Evolutionary conservation across 2,329 filamentous ascomycete genomes (phyloP), one percentile per base, ranked within the genome.

Genomic region (Aspergillus phoenicis): DNA sequence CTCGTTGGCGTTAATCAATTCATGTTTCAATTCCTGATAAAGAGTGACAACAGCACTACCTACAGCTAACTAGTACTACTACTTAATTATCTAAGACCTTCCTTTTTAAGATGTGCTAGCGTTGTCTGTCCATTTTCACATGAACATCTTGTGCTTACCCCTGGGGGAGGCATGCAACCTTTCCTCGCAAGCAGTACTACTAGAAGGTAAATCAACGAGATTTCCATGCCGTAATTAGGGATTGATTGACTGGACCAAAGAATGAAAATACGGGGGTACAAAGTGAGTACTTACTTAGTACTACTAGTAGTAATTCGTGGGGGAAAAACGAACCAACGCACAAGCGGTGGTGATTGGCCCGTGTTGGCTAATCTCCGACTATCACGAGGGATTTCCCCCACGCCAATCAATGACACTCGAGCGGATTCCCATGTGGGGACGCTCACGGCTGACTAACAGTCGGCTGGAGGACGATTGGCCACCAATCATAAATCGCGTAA

Each of bases 391-490:
- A 55, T 22, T 36, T n/a, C 8, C 8, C 15, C 28, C 47, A 45
- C 33, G 8, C 64, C 63, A 68, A 68, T 68, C 48, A 58, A 43
- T 33, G 26, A 17, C 17, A 28, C 5, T n/a, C 17, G 26, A 57
- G 61, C 63, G 66, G 66, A 66, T 64, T 59, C 66, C 33, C 17
- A 61, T 60, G 63, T 65, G 64, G 66, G 64, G 64, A 60, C 64
- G 24, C 15, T 8, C 8, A 33, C 8, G 26, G 28, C 47, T 51
- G 30, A 51, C 26, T n/a, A 28, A 28, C 15, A 3, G 47, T 51
- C 26, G 47, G 47, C 47, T 51, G 24, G 47, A 17, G 26, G 30
- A 28, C 47, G 26, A 51, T 17, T 33, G 24, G n/a, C 26, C 17
- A 15, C 26, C 47, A 51, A 51, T 51, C 15, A 51, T 28, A 8